These are phyloP conservation scores for Cryomyces minteri DNA, from an alignment of 495 filamentous ascomycete species.

Conservation along the genomic window DNA sequence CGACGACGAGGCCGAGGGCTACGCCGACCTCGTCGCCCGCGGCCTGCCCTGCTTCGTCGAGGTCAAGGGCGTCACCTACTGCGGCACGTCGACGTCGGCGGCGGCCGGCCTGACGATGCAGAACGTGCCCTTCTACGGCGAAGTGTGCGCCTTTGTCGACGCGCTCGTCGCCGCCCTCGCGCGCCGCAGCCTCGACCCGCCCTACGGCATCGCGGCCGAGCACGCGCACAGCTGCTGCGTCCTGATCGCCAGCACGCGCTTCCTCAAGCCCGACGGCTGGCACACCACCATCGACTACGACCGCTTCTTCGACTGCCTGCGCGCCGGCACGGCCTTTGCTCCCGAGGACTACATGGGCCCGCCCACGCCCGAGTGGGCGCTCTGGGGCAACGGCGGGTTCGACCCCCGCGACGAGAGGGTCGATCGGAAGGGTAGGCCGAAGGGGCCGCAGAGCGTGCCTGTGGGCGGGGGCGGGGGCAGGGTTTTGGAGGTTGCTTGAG, in stretches of 20 bases:
- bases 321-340: conserved; percentile 47
- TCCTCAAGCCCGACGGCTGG: conserved; percentile 54
- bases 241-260: conserved; percentile 49
- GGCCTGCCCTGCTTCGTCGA: conserved; percentile 83
- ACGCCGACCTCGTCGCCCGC: conserved; percentile 70
- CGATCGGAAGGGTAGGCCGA: conserved; percentile 50
- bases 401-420: conserved; percentile 79
- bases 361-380: conserved; percentile 78
- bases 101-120: conserved; percentile 80
- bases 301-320: conserved; percentile 69
- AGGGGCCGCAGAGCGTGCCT: background rate
- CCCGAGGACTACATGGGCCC: conserved; percentile 83
- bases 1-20: conserved; percentile 79
- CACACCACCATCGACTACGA: conserved; percentile 82
- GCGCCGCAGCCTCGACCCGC: conserved; percentile 35
- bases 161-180: conserved; percentile 47
- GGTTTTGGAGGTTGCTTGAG: background rate
- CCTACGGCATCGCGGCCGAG: conserved; percentile 84
- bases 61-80: conserved; percentile 93
- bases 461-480: conserved; percentile 5
- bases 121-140: conserved; percentile 89
- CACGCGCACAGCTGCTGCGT: conserved; percentile 90
- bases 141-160: conserved; percentile 63
- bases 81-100: conserved; percentile 65
- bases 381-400: conserved; percentile 88